Percentiles rank a stretch among this genome's conserved stretches.
Evolutionary conservation across 139 green algal genomes (phyloP).

Genomic region (Coelastrella sp.): DNA sequence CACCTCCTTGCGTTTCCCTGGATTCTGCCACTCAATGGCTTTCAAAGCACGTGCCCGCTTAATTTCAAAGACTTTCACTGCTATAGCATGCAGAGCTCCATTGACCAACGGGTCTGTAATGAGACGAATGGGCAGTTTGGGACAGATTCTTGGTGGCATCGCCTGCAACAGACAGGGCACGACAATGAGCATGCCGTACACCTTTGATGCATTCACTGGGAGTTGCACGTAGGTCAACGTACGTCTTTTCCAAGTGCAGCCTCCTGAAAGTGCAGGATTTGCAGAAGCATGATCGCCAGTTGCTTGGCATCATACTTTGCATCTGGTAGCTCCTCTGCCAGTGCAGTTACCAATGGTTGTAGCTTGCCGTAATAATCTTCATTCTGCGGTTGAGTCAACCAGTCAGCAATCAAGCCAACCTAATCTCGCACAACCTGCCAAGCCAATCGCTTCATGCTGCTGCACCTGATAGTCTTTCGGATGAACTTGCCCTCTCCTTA

Average conservation of each 20-base stretch:
- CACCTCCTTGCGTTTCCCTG: conserved; percentile 70
- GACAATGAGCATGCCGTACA: not conserved
- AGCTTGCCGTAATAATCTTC: conserved; percentile 64
- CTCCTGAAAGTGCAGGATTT: conserved; percentile 88
- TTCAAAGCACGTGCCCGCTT: conserved; percentile 63
- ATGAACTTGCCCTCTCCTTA: conserved; percentile 61
- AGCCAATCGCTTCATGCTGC: not conserved
- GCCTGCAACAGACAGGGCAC: conserved; percentile 46
- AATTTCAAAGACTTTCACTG: conserved; percentile 62
- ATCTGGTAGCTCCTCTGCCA: conserved; percentile 64
- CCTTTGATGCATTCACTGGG: not conserved
- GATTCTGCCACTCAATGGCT: conserved; percentile 72
- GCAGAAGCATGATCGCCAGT: conserved; percentile 65
- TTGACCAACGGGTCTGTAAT: conserved; percentile 50
- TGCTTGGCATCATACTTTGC: conserved; percentile 71
- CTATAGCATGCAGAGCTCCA: conserved; percentile 72
- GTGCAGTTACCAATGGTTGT: conserved; percentile 58
- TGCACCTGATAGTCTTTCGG: conserved; percentile 67
- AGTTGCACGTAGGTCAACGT: not conserved
- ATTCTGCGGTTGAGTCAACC: conserved; percentile 52
- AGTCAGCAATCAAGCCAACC: not conserved
- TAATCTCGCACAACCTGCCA: not conserved
- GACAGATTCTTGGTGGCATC: conserved; percentile 55
- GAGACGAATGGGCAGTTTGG: conserved; percentile 63
- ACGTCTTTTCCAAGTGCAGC: conserved; percentile 80